Evolutionary conservation across 306 rosid species (phyloP), one percentile per base, ranked within the genome.

Genomic region (Gleditsia sinensis): DNA sequence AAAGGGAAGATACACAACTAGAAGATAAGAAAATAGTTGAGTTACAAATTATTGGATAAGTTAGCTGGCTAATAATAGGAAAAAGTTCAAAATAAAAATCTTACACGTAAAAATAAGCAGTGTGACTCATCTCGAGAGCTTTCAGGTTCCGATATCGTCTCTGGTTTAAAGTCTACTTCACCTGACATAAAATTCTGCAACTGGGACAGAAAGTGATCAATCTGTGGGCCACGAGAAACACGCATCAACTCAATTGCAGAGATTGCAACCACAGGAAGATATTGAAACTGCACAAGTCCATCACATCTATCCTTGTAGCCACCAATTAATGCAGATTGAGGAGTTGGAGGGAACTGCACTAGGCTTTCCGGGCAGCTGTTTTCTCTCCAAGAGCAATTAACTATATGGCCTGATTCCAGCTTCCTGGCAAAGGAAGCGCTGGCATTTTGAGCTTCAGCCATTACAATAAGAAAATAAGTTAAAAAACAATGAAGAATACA

Each of bases 291-390:
- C 79, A 87, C 27, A 13, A 95, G 98, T 46, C 98, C 97, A 86
- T 95, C 99, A 85, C 97, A 92, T 83, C 99, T 87, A 80, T 95
- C 99, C 89, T 95, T 95, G 79, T 88, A 95, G 14, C 92, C 99
- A 34, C 97, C 98, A 70, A 95, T 82, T 80, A 95, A 75, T 27
- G 98, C 97, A 48, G 98, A 88, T 71, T 89, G 94, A 80, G 96
- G 82, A 57, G 99, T 83, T 57, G 97, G 99, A 76, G 97, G 99
- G 75, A 92, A 95, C 71, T 95, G 99, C 91, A 92, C 99, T 82
- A 95, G 85, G 83, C 99, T 92, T 80, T 90, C 99, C 27, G 98
- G 98, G 77, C 99, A 95, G 81, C 88, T 88, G 80, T 92, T 95
- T 75, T 97, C 99, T 86, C 85, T 87, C 99, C 99, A 95, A 65